These are phyloP conservation scores for Zelonia costaricensis DNA, from an alignment of 208 protist genomes.

Conservation along the genomic window DNA sequence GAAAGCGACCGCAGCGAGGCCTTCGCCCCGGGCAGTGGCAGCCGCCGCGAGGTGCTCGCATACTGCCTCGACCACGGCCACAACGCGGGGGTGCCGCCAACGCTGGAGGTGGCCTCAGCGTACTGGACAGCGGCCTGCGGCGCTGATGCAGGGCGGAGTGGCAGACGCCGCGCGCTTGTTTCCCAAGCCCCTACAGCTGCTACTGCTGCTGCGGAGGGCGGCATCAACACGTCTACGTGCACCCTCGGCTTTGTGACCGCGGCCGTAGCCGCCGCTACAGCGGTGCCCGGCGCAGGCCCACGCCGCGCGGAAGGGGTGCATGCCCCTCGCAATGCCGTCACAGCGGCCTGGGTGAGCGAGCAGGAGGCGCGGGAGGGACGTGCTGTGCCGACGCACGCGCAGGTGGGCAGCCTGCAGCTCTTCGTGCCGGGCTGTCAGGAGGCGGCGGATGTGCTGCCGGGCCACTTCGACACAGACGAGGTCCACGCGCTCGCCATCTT, in stretches of 20 bases:
- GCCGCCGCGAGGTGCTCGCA: constrained; percentile 65
- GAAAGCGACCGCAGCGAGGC: constrained; percentile 38
- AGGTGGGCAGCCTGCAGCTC: constrained; percentile 57
- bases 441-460: constrained; percentile 62
- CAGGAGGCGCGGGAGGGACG: no score
- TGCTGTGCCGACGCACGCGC: not conserved
- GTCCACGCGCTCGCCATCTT: constrained; percentile 75
- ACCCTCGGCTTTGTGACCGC: not conserved
- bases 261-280: not conserved
- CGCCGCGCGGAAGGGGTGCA: no score
- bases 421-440: constrained; percentile 57
- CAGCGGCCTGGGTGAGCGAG: no score
- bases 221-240: not conserved
- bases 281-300: no score
- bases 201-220: not conserved
- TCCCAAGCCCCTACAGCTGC: not conserved
- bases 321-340: no score
- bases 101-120: constrained; percentile 46
- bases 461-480: constrained; percentile 54
- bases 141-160: no score
- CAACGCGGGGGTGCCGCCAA: constrained; percentile 66
- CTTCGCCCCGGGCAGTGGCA: constrained; percentile 67
- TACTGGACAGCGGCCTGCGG: not conserved
- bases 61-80: constrained; percentile 65
- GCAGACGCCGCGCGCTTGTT: no score